phyloP scores from a whole-genome alignment of 2,329 filamentous ascomycete species.

The Penicillium brasilianum region DNA sequence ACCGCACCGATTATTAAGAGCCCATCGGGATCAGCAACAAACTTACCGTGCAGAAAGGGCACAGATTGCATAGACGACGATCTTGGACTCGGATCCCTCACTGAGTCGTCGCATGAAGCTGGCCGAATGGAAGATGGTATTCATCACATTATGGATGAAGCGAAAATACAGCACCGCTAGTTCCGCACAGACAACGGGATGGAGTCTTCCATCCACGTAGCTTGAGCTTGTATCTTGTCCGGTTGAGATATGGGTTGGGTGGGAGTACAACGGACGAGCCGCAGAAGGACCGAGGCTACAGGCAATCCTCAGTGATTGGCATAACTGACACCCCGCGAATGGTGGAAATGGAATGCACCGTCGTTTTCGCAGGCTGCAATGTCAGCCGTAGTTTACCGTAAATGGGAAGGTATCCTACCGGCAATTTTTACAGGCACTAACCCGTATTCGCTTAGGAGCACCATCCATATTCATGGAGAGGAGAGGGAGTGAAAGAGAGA shows the following conservation, averaged over 20 bases:
- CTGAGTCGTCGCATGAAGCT: conserved; percentile 26
- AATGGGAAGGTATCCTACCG: neutral
- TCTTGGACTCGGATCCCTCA: conserved; percentile 16
- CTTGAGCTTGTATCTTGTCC: neutral
- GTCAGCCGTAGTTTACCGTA: neutral
- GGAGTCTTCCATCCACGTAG: neutral
- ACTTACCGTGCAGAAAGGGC: neutral
- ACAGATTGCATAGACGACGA: neutral
- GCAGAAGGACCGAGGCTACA: neutral
- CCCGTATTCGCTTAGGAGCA: neutral
- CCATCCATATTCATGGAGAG: neutral
- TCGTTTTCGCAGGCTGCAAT: neutral
- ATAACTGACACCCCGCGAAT: neutral
- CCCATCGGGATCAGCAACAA: neutral
- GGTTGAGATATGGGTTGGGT: neutral
- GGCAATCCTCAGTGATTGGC: neutral
- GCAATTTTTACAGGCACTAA: neutral
- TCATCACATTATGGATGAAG: conserved; percentile 31
- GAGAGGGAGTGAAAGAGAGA: neutral
- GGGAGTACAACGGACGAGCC: neutral
- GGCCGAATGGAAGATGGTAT: conserved; percentile 30
- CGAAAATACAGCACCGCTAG: conserved; percentile 29
- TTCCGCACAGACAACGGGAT: conserved; percentile 18
- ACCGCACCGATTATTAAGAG: neutral
- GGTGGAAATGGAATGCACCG: neutral